Evolutionary conservation across 768 basidiomycete species (phyloP).

Genomic region (Hirschioporus abietinus): DNA sequence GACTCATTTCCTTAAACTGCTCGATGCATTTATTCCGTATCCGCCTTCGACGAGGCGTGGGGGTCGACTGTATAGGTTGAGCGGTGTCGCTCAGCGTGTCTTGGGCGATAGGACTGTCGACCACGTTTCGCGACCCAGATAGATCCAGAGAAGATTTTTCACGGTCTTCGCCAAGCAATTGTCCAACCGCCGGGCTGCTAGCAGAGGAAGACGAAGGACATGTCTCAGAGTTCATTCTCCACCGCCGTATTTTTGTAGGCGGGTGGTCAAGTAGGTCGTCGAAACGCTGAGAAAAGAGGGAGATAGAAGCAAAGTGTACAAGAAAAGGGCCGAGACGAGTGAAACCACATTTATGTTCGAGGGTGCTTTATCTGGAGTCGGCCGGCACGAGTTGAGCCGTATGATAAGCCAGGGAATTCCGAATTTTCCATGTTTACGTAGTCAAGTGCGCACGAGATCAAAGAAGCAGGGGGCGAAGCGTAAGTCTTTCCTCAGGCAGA

Average conservation of each 20-base stretch:
- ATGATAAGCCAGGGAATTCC: background rate
- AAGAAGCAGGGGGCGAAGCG: background rate
- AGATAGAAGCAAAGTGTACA: background rate
- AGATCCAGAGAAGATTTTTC: background rate
- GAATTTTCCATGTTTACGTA: background rate
- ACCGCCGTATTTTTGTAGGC: background rate
- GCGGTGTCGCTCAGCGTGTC: background rate
- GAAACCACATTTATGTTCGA: background rate
- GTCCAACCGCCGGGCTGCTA: background rate
- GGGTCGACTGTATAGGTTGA: background rate
- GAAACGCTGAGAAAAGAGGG: background rate
- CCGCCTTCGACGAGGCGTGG: background rate
- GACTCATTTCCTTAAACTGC: constrained; percentile 7
- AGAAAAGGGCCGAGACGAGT: background rate
- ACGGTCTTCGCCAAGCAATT: background rate
- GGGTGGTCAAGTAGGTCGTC: background rate
- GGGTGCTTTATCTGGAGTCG: background rate
- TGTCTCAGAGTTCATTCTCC: background rate
- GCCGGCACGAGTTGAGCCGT: background rate
- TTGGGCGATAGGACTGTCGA: background rate
- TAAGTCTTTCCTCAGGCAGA: background rate
- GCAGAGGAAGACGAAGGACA: background rate
- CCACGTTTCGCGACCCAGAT: background rate
- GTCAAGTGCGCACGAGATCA: background rate
- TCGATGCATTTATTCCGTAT: background rate